Percentiles rank a stretch among this genome's conserved stretches.
These are phyloP conservation scores for Myriosclerotinia scirpicola DNA, from an alignment of 2,329 filamentous ascomycete genomes.

Conservation along the genomic window DNA sequence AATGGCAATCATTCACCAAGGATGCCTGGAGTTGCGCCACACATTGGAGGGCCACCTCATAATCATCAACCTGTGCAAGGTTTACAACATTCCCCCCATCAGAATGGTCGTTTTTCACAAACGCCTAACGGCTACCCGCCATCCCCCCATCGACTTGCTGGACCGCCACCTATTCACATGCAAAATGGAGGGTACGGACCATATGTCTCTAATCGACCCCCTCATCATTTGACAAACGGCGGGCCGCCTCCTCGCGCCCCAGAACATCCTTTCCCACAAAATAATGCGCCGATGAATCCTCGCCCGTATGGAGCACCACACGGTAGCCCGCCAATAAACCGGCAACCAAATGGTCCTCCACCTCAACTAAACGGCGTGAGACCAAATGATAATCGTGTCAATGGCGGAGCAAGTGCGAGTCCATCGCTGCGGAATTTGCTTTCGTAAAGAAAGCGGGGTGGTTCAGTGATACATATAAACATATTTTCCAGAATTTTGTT, in stretches of 20 bases:
- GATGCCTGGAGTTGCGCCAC: slow-evolving; percentile 36
- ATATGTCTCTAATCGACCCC: slow-evolving; percentile 39
- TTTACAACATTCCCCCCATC: slow-evolving; percentile 46
- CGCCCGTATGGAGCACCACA: slow-evolving; percentile 43
- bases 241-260: slow-evolving; percentile 45
- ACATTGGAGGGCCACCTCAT: slow-evolving; percentile 31
- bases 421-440: slow-evolving; percentile 74
- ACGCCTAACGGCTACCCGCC: slow-evolving; percentile 46
- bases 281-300: slow-evolving; percentile 46
- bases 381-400: slow-evolving; percentile 47
- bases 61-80: slow-evolving; percentile 31
- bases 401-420: slow-evolving; percentile 72
- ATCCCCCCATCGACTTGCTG: slow-evolving; percentile 34
- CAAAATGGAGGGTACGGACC: slow-evolving; percentile 36
- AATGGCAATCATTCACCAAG: slow-evolving; percentile 46
- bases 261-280: slow-evolving; percentile 51
- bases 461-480: background rate
- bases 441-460: slow-evolving; percentile 47
- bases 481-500: background rate
- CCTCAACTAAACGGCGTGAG: slow-evolving; percentile 38
- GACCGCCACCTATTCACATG: slow-evolving; percentile 33
- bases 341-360: slow-evolving; percentile 32
- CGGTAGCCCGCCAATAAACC: slow-evolving; percentile 37
- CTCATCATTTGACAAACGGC: slow-evolving; percentile 41
- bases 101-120: slow-evolving; percentile 48